phyloP scores from a whole-genome alignment of 2,329 filamentous ascomycete species.

The Emmonsiellopsis sp. region DNA sequence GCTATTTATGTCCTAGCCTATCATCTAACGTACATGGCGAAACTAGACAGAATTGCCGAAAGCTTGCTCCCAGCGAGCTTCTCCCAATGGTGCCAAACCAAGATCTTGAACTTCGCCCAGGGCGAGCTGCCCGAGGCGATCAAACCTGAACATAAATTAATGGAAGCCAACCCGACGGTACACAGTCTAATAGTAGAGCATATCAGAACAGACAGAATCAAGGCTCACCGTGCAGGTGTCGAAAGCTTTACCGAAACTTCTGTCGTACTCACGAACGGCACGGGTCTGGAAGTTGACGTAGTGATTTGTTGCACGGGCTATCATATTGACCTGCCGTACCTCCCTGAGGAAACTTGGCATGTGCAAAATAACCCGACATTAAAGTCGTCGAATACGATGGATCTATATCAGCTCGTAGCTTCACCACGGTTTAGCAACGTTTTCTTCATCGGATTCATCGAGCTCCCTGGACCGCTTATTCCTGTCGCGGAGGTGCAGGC shows the following conservation, averaged over 20 bases:
- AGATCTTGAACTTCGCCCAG: conserved; percentile 22
- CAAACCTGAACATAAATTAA: conserved; percentile 25
- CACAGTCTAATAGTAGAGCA: conserved; percentile 27
- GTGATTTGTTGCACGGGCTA: conserved; percentile 30
- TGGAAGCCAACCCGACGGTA: conserved; percentile 28
- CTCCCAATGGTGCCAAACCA: conserved; percentile 22
- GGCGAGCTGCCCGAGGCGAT: conserved; percentile 25
- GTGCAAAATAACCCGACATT: conserved; percentile 7
- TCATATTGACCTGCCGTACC: conserved; percentile 13
- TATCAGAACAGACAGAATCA: conserved; percentile 23
- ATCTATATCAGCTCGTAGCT: conserved; percentile 26
- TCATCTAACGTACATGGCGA: conserved; percentile 18
- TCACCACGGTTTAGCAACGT: conserved; percentile 24
- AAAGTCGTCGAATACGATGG: conserved; percentile 14
- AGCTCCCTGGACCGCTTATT: conserved; percentile 24
- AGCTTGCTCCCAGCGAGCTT: conserved; percentile 13
- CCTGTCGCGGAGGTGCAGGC: conserved; percentile 28
- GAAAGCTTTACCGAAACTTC: conserved; percentile 21
- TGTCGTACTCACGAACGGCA: conserved; percentile 21
- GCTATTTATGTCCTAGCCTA: not conserved
- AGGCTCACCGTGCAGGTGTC: conserved; percentile 24
- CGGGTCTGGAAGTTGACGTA: conserved; percentile 22
- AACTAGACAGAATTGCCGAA: conserved; percentile 10
- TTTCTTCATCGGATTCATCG: conserved; percentile 26
- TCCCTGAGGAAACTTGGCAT: conserved; percentile 14